A percentile compares a stretch with the other conserved stretches of the same genome.
These are phyloP conservation scores for Olyra latifolia DNA, from an alignment of 176 grass and related monocot species.

Conservation along the genomic window DNA sequence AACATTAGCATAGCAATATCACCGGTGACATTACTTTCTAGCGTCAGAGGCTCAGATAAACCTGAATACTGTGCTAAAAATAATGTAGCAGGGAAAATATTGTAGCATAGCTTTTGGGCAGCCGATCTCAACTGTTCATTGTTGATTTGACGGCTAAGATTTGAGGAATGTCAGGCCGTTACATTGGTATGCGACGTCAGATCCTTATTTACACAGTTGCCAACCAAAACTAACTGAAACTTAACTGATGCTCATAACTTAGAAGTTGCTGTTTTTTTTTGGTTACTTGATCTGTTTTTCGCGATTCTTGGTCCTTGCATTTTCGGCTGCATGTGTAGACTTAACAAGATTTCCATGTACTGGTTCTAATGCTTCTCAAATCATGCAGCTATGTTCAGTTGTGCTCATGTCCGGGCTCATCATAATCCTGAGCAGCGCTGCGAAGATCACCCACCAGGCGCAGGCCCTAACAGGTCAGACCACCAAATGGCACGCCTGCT, in stretches of 20 bases:
- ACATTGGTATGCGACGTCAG: too few species aligned
- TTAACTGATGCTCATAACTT: background rate
- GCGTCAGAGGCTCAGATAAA: too few species aligned
- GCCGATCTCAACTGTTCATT: too few species aligned
- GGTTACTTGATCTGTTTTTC: background rate
- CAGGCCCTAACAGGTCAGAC: constrained; percentile 82
- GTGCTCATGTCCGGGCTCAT: constrained; percentile 80
- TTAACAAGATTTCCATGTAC: background rate
- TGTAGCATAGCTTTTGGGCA: too few species aligned
- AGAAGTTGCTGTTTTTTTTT: background rate
- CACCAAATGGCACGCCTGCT: constrained; percentile 97
- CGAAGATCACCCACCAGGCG: constrained; percentile 94
- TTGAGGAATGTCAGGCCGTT: too few species aligned
- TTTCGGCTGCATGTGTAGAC: background rate
- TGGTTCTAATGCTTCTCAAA: background rate
- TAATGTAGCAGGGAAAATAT: too few species aligned
- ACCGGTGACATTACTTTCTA: too few species aligned
- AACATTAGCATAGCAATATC: too few species aligned
- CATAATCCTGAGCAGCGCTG: constrained; percentile 84
- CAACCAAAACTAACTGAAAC: background rate
- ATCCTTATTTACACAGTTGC: too few species aligned
- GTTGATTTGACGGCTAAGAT: too few species aligned
- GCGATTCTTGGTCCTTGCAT: background rate
- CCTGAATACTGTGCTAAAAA: too few species aligned
- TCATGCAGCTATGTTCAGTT: constrained; percentile 71